Conservation (phyloP, 2,329 filamentous ascomycete genomes). For the Alternaria incomplexa region DNA sequence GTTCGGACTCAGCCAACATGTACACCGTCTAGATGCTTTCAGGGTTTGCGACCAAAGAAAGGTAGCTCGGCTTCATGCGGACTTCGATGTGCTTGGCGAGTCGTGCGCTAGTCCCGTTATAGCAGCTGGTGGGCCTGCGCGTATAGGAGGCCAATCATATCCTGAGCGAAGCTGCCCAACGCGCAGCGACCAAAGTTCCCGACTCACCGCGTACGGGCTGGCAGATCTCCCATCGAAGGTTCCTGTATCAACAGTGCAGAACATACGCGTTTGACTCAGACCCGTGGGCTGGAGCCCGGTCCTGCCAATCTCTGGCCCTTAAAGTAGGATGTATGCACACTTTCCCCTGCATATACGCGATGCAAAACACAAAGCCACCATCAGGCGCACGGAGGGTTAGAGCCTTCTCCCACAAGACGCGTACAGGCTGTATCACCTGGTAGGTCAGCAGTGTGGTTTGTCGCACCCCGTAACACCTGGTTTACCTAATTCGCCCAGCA, state of each 20-base stretch:
- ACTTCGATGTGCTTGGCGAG: neutral
- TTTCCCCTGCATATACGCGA: neutral
- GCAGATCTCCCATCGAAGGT: neutral
- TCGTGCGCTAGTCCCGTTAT: neutral
- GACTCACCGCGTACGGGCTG: neutral
- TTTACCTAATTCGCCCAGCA: neutral
- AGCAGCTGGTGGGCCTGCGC: neutral
- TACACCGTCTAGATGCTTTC: neutral
- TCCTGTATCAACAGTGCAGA: neutral
- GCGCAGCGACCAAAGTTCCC: neutral
- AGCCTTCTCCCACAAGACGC: neutral
- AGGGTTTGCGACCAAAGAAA: neutral
- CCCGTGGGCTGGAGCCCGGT: neutral
- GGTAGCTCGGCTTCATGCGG: neutral
- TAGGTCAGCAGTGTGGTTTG: neutral
- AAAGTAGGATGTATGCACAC: neutral
- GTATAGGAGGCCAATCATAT: neutral
- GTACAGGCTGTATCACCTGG: neutral
- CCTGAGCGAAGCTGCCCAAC: neutral
- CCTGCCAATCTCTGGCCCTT: neutral
- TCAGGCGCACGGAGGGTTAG: neutral
- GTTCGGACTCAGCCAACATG: neutral
- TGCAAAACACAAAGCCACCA: neutral
- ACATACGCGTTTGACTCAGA: neutral
- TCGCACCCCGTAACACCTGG: neutral